Base-by-base conservation (phyloP, 2,329 filamentous ascomycete genomes). In the Aureobasidium sp. region DNA sequence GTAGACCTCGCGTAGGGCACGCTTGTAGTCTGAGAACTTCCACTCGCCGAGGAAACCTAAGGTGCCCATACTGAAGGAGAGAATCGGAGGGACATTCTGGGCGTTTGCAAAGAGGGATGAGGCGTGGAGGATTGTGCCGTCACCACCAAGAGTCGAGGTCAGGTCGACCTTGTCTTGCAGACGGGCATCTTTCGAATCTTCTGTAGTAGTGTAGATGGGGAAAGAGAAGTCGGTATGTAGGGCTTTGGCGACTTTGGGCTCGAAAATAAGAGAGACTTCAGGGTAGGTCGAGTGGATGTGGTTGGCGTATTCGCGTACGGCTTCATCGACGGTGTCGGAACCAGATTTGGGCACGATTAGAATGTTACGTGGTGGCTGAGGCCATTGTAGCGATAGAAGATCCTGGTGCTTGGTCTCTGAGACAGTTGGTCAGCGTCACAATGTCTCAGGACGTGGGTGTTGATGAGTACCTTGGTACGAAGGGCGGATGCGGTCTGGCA, bases 1-100 rank as follows among this genome's bases (percentile, higher is more conserved):
- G 76, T 95, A 97, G 59, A 94, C 90, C 71, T 97, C 90, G 53
- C 91, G 81, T 77, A 95, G 96, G 0, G 94, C 94, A 53, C 90
- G 83, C 75, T 96, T 96, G 77, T 95, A 90, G 69, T 97, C 92
- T 7, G 81, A 81, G 72, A 97, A 97, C 69, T 94, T 95, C 92
- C 93, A 99, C 75, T 97, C 93, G 16, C 93, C 92, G 8, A 99
- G 77, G 67, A 99, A 99, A 0, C 94, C 94, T 0, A 99, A 78
- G 0, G 93, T 95, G 6, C 94, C 94, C 90, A 99, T 97, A 72
- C 91, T 96, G 71, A 99, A 99, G 1, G 90, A 91, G 8, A 99
- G 79, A 37, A 99, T 89, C 0, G 94, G 94, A 0, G 94, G 94
- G 0, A 99, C 93, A 47, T 85, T 85, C 2, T 83, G 80, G 48